These are phyloP conservation scores for Termitomyces eurrhizus DNA, from an alignment of 768 basidiomycete genomes.

Conservation along the genomic window DNA sequence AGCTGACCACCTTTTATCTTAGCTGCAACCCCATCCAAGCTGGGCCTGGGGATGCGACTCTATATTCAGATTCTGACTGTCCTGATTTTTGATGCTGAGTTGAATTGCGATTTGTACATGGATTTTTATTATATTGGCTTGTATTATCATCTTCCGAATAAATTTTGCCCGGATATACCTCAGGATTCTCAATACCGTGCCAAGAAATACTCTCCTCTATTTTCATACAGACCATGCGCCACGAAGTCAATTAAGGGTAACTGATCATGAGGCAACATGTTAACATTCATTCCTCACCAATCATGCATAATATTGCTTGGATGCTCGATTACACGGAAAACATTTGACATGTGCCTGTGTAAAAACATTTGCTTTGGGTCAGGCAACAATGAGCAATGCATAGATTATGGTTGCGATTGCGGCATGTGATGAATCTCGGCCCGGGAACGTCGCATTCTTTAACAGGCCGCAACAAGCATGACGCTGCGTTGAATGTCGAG, in stretches of 20 bases:
- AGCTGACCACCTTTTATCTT: neutral
- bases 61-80: conserved; percentile 27
- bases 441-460: neutral
- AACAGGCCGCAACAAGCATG: neutral
- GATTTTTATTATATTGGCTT: too few species aligned
- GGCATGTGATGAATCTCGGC: neutral
- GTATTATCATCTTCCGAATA: neutral
- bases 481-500: neutral
- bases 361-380: neutral
- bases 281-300: neutral
- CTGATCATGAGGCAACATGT: neutral
- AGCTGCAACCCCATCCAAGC: conserved; percentile 38
- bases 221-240: neutral
- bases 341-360: too few species aligned
- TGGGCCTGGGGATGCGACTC: conserved; percentile 34
- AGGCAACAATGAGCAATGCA: too few species aligned
- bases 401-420: neutral
- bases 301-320: too few species aligned
- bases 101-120: neutral
- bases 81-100: conserved; percentile 5
- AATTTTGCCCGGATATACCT: neutral
- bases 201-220: neutral
- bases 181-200: too few species aligned
- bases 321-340: neutral
- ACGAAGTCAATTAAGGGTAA: neutral